Evolutionary conservation across 2,329 filamentous ascomycete genomes (phyloP), one percentile per base, ranked within the genome.

Genomic region (Colletotrichum sp.): DNA sequence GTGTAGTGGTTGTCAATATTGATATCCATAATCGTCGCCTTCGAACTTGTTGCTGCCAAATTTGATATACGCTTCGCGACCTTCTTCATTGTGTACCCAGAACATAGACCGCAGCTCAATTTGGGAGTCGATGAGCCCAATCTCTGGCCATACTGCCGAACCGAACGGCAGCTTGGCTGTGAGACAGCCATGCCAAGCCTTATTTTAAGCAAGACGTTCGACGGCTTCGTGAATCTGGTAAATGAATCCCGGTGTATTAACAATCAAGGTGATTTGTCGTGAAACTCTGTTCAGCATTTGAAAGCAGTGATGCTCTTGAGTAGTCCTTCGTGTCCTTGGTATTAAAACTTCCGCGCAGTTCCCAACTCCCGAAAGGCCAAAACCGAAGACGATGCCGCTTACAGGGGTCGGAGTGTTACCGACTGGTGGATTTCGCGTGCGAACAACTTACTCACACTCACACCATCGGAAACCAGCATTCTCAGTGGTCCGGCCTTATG

Each of bases 1-100:
- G 79, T 85, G 82, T 86, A 91, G 84, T 92, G 88, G 81, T 88
- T 85, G 78, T 89, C 84, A 67, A 92, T 84, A 68, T 85, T 82
- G 81, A 92, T 84, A 32, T 84, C 83, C 79, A 92, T 86, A 78
- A 81, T 83, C 2, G n/a, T n/a, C 7, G 10, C 18, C 3, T n/a
- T 59, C 2, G 28, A 44, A 4, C 12, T 18, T 12, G 28, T 39
- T n/a, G 36, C 55, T 2, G 70, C 28, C n/a, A 57, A 24, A 8
- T 30, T 28, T 5, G 39, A 22, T 13, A 66, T 32, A 5, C 15
- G 12, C 1, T 32, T 36, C 13, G 65, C 13, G 8, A 59, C 8
- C 13, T 28, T 68, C 32, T 44, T 10, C 62, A 65, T 65, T 34
- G 18, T 6, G n/a, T 24, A 2, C 5, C 34, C 28, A 8, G 28